These are phyloP conservation scores for Fusarium miscanthi DNA, from an alignment of 2,329 filamentous ascomycete genomes.

Conservation along the genomic window DNA sequence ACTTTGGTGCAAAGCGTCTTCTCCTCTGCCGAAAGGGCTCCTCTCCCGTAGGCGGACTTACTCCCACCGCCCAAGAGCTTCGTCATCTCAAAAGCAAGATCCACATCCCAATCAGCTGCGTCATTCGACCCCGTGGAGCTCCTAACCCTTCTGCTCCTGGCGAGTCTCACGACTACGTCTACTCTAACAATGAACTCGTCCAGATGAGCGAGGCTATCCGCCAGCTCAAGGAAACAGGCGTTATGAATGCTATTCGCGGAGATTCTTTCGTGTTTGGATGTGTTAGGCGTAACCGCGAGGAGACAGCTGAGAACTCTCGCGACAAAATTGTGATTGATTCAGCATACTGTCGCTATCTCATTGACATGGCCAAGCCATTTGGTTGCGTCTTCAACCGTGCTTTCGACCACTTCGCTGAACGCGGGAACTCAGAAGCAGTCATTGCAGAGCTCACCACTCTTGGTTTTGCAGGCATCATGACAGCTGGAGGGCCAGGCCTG, in stretches of 20 bases:
- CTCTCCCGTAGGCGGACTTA: constrained; percentile 63
- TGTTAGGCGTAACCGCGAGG: constrained; percentile 42
- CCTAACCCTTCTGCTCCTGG: constrained; percentile 13
- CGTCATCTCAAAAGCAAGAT: constrained; percentile 41
- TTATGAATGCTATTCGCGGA: constrained; percentile 54
- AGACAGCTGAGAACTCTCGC: background rate
- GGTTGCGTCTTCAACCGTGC: constrained; percentile 67
- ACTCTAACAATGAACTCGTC: constrained; percentile 56
- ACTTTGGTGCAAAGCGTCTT: constrained; percentile 60
- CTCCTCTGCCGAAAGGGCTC: constrained; percentile 66
- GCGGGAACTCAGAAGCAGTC: constrained; percentile 26
- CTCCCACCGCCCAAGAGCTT: constrained; percentile 58
- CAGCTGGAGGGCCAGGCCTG: constrained; percentile 61
- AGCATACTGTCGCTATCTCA: constrained; percentile 54
- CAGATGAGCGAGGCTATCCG: constrained; percentile 57
- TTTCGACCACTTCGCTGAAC: constrained; percentile 60
- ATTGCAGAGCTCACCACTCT: constrained; percentile 53
- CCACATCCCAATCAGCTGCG: constrained; percentile 60
- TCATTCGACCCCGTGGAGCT: constrained; percentile 62
- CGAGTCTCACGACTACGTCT: constrained; percentile 59
- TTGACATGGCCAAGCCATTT: constrained; percentile 55
- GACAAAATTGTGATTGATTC: constrained; percentile 52
- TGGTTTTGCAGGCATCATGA: constrained; percentile 64
- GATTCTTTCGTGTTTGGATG: constrained; percentile 70
- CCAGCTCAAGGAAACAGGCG: constrained; percentile 51